These are phyloP conservation scores for Rhypophila decipiens DNA, from an alignment of 495 filamentous ascomycete genomes.

Conservation along the genomic window DNA sequence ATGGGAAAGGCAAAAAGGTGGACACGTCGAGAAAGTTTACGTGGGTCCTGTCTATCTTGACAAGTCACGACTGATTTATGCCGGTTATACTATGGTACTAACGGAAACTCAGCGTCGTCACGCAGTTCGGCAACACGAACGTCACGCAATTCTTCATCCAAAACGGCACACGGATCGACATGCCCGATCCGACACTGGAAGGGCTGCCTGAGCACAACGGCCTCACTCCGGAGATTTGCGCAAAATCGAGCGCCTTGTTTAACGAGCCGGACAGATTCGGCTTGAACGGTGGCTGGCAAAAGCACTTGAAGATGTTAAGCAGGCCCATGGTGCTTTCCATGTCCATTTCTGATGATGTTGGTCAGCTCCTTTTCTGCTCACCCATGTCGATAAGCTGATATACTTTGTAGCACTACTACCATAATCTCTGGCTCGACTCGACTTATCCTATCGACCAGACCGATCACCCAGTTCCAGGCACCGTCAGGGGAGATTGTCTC, in stretches of 20 bases:
- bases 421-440: slow-evolving; percentile 63
- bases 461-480: not conserved
- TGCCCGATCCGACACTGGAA: slow-evolving; percentile 35
- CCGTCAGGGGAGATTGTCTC: slow-evolving; percentile 1
- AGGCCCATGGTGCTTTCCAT: slow-evolving; percentile 64
- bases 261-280: slow-evolving; percentile 51
- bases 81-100: not conserved
- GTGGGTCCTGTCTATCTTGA: slow-evolving; percentile 7
- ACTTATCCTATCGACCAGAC: slow-evolving; percentile 51
- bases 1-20: slow-evolving; percentile 51
- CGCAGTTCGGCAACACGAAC: slow-evolving; percentile 50
- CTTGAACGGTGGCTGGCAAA: slow-evolving; percentile 49
- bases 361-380: not conserved
- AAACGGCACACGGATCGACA: slow-evolving; percentile 51
- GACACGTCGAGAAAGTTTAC: slow-evolving; percentile 60
- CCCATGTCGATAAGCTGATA: slow-evolving; percentile 41
- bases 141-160: slow-evolving; percentile 66
- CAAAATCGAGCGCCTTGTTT: slow-evolving; percentile 5
- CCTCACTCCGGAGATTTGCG: slow-evolving; percentile 15
- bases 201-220: slow-evolving; percentile 41
- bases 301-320: slow-evolving; percentile 46
- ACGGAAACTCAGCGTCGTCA: slow-evolving; percentile 43
- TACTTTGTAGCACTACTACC: not conserved
- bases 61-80: not conserved
- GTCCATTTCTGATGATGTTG: slow-evolving; percentile 60